phyloP scores from a whole-genome alignment of 2,329 filamentous ascomycete species.

The Fusarium sp. region DNA sequence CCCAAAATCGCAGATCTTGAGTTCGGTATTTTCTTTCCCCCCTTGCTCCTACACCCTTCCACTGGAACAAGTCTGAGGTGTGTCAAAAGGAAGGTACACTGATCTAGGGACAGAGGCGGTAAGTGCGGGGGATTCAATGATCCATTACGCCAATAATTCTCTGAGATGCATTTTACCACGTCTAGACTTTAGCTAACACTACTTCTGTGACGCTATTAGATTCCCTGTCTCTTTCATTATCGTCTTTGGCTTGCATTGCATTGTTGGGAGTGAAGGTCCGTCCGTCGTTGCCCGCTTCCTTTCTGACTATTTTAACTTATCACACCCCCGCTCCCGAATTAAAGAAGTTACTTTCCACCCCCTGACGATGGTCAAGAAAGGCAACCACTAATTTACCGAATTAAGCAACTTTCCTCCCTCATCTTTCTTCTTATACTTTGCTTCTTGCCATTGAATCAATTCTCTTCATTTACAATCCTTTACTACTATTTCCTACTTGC shows the following conservation, averaged over 20 bases:
- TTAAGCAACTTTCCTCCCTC: conserved; percentile 25
- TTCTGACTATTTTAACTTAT: conserved; percentile 30
- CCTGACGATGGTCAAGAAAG: conserved; percentile 35
- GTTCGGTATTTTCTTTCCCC: too few species aligned
- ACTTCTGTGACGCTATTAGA: conserved; percentile 25
- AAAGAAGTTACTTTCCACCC: conserved; percentile 34
- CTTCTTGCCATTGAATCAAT: conserved; percentile 5
- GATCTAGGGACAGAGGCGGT: conserved; percentile 38
- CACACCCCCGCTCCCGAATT: conserved; percentile 41
- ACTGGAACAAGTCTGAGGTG: conserved; percentile 29
- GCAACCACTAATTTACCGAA: conserved; percentile 39
- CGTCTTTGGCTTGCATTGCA: conserved; percentile 29
- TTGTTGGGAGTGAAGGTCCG: conserved; percentile 23
- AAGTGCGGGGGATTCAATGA: conserved; percentile 36
- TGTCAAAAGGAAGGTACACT: conserved; percentile 40
- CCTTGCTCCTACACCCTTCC: conserved; percentile 30
- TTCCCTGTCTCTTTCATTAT: conserved; percentile 22
- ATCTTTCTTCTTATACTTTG: conserved; percentile 14
- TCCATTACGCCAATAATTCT: conserved; percentile 17
- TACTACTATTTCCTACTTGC: background rate
- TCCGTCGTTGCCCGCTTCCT: conserved; percentile 22
- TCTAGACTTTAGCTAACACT: conserved; percentile 19
- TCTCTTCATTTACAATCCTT: conserved; percentile 14
- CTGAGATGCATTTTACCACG: background rate
- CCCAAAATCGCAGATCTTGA: too few species aligned